A percentile compares a stretch with the other conserved stretches of the same genome.
These are phyloP conservation scores for Meyerozyma smithsonii DNA, from an alignment of 1,139 yeast species.

Conservation along the genomic window DNA sequence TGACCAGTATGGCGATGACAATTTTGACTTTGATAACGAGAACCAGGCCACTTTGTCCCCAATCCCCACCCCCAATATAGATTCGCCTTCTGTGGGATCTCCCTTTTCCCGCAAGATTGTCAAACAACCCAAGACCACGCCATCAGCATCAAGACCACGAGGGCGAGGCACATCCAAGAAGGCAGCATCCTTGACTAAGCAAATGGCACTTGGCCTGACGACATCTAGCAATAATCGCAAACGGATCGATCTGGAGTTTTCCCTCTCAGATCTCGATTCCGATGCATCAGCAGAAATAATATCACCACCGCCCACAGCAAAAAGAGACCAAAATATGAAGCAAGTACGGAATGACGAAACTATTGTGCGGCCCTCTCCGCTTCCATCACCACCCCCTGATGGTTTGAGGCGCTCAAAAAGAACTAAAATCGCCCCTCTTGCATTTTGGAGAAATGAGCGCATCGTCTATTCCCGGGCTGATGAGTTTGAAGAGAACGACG, in stretches of 20 bases:
- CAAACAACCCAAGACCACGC: not conserved
- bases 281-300: conserved; percentile 9
- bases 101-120: not conserved
- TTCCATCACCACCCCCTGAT: conserved; percentile 46
- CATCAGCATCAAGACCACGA: not conserved
- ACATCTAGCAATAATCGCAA: not conserved
- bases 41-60: not conserved
- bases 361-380: conserved; percentile 26
- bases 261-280: not conserved
- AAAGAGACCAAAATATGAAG: conserved; percentile 8
- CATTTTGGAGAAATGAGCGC: conserved; percentile 82
- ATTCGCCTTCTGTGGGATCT: not conserved
- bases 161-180: not conserved
- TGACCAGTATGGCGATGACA: conserved; percentile 11
- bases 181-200: conserved; percentile 1
- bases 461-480: conserved; percentile 55
- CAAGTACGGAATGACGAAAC: conserved; percentile 5
- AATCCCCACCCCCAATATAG: not conserved
- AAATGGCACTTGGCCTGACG: not conserved
- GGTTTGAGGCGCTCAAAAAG: conserved; percentile 54
- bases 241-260: not conserved
- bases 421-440: conserved; percentile 66
- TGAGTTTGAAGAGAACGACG: conserved; percentile 29
- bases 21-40: conserved; percentile 8
- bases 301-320: conserved; percentile 18